Conservation (phyloP, 371 early-diverging fungal species). For the Rhizopus microsporus region DNA sequence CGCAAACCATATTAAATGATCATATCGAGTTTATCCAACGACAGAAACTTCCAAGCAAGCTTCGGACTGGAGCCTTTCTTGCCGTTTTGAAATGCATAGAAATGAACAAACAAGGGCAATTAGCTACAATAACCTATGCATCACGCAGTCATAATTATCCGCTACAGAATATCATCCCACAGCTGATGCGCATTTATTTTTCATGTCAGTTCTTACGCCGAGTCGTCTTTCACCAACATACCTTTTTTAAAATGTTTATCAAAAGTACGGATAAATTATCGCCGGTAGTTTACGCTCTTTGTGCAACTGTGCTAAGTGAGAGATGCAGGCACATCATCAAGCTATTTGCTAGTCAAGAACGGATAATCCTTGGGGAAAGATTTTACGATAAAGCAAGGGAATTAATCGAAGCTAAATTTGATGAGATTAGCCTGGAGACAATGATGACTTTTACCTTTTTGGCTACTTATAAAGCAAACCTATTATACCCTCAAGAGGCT, state of each 20-base stretch:
- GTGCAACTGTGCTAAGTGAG: conserved; percentile 36
- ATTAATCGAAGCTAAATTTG: conserved; percentile 27
- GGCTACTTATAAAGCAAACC: conserved; percentile 32
- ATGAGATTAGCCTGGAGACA: conserved; percentile 34
- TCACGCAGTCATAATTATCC: neutral
- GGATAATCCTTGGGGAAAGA: conserved; percentile 19
- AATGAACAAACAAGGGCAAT: neutral
- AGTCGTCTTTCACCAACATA: conserved; percentile 32
- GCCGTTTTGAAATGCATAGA: conserved; percentile 12
- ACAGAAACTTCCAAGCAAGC: neutral
- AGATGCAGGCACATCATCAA: conserved; percentile 28
- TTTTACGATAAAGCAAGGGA: conserved; percentile 27
- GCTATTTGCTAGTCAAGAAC: conserved; percentile 32
- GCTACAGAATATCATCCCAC: neutral
- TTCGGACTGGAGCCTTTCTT: conserved; percentile 15
- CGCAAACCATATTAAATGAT: neutral
- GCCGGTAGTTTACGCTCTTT: conserved; percentile 34
- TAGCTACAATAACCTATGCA: neutral
- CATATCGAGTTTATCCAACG: neutral
- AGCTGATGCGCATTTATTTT: conserved; percentile 36
- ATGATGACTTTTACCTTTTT: conserved; percentile 31
- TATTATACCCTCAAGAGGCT: conserved; percentile 35
- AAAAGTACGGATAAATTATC: conserved; percentile 26
- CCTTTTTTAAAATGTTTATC: conserved; percentile 39
- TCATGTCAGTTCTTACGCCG: conserved; percentile 33